phyloP scores from a whole-genome alignment of 1,284 basidiomycete species.

The Ceratobasidium sp. region DNA sequence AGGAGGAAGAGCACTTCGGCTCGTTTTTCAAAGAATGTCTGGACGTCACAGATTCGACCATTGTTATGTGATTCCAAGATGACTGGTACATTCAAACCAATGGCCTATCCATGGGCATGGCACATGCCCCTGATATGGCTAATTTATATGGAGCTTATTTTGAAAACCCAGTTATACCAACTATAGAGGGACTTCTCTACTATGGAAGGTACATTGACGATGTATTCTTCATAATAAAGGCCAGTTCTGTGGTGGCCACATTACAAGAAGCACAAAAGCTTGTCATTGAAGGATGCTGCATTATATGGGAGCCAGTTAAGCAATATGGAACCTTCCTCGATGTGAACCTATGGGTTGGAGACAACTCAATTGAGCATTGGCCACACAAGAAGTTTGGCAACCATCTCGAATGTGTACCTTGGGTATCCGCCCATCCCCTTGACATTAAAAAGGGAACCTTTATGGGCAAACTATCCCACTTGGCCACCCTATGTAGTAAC shows the following conservation, averaged over 20 bases:
- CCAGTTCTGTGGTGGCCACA: constrained; percentile 45
- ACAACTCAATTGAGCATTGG: constrained; percentile 45
- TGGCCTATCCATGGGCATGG: constrained; percentile 53
- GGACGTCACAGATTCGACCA: background rate
- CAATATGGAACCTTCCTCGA: constrained; percentile 49
- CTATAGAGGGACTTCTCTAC: constrained; percentile 47
- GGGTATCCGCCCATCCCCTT: constrained; percentile 51
- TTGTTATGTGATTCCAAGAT: constrained; percentile 19
- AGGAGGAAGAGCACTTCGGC: background rate
- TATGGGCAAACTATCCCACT: constrained; percentile 51
- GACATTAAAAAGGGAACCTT: constrained; percentile 53
- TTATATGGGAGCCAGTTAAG: constrained; percentile 50
- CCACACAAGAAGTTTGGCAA: constrained; percentile 50
- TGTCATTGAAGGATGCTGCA: constrained; percentile 48
- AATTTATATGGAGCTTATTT: constrained; percentile 49
- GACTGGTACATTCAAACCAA: constrained; percentile 5
- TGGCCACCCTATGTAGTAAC: constrained; percentile 51
- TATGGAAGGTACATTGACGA: constrained; percentile 55
- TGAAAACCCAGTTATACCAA: constrained; percentile 45
- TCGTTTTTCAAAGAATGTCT: constrained; percentile 1
- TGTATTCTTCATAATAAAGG: constrained; percentile 49
- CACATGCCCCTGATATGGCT: constrained; percentile 50
- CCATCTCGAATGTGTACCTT: constrained; percentile 53
- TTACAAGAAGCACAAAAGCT: constrained; percentile 42
- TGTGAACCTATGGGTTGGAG: constrained; percentile 47